Conservation (phyloP, 148 eudicot species). For the Limonium bicolor region DNA sequence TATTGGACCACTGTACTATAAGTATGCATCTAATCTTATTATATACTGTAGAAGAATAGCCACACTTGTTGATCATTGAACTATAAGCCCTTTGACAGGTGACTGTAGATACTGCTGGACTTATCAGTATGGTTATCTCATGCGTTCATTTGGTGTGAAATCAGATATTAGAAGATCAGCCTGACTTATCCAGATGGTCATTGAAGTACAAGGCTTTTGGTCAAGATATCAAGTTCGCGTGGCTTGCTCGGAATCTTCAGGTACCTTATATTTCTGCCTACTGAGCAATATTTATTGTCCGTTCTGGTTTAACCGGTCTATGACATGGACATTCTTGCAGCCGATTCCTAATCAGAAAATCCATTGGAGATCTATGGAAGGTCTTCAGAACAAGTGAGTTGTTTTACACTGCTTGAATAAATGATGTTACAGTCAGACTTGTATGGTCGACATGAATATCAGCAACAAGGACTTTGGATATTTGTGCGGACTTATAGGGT, state of each 20-base stretch:
- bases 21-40: too few relatives aligned
- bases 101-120: too few relatives aligned
- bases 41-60: too few relatives aligned
- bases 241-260: constrained; percentile 99
- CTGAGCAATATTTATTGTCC: too few relatives aligned
- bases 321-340: constrained; percentile 19
- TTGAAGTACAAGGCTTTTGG: constrained; percentile 86
- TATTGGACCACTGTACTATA: too few relatives aligned
- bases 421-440: not conserved
- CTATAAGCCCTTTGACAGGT: too few relatives aligned
- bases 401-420: not conserved
- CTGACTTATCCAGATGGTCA: constrained; percentile 76
- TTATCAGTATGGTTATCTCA: too few relatives aligned
- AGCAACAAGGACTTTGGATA: not conserved
- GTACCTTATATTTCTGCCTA: constrained; percentile 13
- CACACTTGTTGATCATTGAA: too few relatives aligned
- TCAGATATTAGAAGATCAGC: constrained; percentile 73
- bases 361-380: constrained; percentile 94
- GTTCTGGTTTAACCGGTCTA: not conserved
- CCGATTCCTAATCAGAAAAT: constrained; percentile 90
- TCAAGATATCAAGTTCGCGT: constrained; percentile 75
- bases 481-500: constrained; percentile 1
- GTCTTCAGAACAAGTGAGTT: constrained; percentile 78
- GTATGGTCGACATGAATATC: too few relatives aligned
- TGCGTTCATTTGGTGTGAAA: constrained; percentile 1